Conservation (phyloP, 2,329 filamentous ascomycete species). For the Trichoderma citrinoviride region DNA sequence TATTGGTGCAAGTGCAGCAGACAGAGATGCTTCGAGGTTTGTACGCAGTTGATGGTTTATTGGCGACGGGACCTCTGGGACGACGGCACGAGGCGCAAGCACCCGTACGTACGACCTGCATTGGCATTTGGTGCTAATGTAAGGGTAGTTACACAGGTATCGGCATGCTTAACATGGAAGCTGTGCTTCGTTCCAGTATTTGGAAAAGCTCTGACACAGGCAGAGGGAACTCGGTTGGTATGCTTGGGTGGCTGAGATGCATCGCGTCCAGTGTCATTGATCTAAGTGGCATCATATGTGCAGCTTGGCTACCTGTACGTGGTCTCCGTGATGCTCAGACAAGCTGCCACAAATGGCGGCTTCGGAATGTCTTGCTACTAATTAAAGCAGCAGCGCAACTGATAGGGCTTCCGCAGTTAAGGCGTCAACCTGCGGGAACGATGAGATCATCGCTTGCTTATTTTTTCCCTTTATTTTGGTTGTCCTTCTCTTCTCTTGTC, state of each 20-base stretch:
- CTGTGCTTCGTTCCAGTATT: not conserved
- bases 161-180: conserved; percentile 2
- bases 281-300: not conserved
- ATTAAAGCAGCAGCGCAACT: not conserved
- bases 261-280: not conserved
- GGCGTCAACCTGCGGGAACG: not conserved
- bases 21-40: not conserved
- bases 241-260: not conserved
- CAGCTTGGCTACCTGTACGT: not conserved
- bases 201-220: not conserved
- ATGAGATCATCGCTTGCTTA: conserved; percentile 15
- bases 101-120: conserved; percentile 7
- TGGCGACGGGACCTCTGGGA: not conserved
- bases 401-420: not conserved
- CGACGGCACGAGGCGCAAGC: conserved; percentile 6
- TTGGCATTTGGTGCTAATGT: conserved; percentile 5
- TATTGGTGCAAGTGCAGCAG: not conserved
- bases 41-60: not conserved
- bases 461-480: not conserved
- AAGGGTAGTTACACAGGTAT: conserved; percentile 9
- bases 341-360: not conserved
- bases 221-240: too few species aligned
- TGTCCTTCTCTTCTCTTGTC: not conserved
- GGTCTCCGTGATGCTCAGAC: not conserved
- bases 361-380: not conserved